Conservation (phyloP, 1,284 basidiomycete genomes). For the Ustilago sp. region DNA sequence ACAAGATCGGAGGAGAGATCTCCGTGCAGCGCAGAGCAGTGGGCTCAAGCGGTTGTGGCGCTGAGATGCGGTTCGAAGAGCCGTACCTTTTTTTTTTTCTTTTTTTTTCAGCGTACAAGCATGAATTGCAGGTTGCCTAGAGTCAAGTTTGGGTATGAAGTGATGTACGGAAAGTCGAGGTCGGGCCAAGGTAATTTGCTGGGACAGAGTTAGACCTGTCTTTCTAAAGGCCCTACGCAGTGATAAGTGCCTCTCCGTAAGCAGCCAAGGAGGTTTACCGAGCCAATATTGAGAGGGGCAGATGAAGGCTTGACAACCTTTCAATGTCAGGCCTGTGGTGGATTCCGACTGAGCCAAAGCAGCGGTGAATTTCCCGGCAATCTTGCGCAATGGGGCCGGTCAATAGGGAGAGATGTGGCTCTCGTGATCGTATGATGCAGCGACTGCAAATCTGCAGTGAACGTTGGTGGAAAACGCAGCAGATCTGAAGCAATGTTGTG, state of each 20-base stretch:
- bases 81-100: conserved; percentile 6
- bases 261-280: background rate
- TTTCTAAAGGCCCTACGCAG: background rate
- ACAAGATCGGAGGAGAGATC: conserved; percentile 12
- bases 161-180: conserved; percentile 18
- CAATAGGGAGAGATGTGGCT: background rate
- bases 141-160: conserved; percentile 17
- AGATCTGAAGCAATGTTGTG: background rate
- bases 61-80: conserved; percentile 13
- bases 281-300: background rate
- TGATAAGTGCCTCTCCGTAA: background rate
- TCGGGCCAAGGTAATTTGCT: conserved; percentile 20
- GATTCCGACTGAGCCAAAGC: background rate
- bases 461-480: background rate
- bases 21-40: conserved; percentile 9
- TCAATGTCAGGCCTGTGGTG: background rate
- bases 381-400: background rate
- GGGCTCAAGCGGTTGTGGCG: conserved; percentile 20
- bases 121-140: background rate
- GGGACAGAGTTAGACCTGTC: conserved; percentile 6
- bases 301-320: background rate
- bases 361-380: background rate
- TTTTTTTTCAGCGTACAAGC: conserved; percentile 9
- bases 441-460: background rate
- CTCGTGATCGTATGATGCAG: conserved; percentile 4